Percentiles rank a stretch among this genome's conserved stretches.
These are phyloP conservation scores for Rhynchospora tenuis DNA, from an alignment of 176 grass and related monocot species.

Conservation along the genomic window DNA sequence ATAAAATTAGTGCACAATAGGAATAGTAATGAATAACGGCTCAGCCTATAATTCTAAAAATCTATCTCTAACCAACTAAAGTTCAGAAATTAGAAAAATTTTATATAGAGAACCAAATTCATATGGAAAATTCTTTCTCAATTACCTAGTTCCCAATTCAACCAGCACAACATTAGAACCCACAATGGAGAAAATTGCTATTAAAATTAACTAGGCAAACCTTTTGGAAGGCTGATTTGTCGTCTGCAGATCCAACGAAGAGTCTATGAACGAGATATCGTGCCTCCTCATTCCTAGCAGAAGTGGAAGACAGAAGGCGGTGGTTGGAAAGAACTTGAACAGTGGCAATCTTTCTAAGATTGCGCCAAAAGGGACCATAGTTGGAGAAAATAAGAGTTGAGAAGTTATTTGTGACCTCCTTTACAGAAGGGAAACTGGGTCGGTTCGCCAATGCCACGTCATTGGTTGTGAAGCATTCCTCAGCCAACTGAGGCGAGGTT, in stretches of 20 bases:
- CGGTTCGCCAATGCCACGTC: constrained; percentile 42
- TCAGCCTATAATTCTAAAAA: too few species aligned
- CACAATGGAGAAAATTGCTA: too few species aligned
- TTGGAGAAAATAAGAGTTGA: constrained; percentile 25
- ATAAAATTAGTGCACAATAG: constrained; percentile 23
- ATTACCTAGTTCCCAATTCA: too few species aligned
- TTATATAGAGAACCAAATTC: too few species aligned
- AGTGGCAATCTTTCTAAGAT: constrained; percentile 40
- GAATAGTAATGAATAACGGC: not conserved
- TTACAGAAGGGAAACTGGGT: constrained; percentile 31
- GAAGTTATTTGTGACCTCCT: constrained; percentile 30
- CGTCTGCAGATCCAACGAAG: not conserved
- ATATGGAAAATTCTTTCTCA: too few species aligned
- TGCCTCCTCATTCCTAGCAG: constrained; percentile 36
- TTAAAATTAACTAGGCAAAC: not conserved
- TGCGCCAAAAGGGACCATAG: constrained; percentile 43
- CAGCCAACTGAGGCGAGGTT: constrained; percentile 33
- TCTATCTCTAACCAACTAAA: too few species aligned
- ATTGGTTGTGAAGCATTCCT: constrained; percentile 54
- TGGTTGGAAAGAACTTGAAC: constrained; percentile 35
- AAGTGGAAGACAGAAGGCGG: constrained; percentile 29
- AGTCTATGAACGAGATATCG: constrained; percentile 3
- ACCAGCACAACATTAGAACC: too few species aligned
- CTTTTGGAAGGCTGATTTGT: not conserved
- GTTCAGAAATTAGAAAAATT: too few species aligned